Evolutionary conservation across 306 rosid genomes (phyloP).

Genomic region (Abrus pulchellus): DNA sequence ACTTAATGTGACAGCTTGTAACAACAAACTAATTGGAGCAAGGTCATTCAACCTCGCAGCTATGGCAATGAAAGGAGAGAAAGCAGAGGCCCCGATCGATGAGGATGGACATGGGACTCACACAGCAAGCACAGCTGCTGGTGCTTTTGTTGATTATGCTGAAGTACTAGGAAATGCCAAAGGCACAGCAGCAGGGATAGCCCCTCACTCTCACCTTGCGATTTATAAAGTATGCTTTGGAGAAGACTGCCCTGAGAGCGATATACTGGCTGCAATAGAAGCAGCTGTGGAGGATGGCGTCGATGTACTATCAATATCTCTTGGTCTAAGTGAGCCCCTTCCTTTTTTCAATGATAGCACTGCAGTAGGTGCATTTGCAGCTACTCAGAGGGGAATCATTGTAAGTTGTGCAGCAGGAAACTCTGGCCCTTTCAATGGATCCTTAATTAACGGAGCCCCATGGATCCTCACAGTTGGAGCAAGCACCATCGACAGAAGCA

Average conservation of each 20-base stretch:
- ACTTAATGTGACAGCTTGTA: conserved; percentile 59
- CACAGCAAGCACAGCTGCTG: conserved; percentile 62
- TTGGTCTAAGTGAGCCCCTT: conserved; percentile 48
- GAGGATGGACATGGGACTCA: conserved; percentile 65
- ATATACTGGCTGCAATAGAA: conserved; percentile 56
- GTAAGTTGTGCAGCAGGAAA: conserved; percentile 82
- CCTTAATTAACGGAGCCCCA: conserved; percentile 73
- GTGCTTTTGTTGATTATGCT: conserved; percentile 58
- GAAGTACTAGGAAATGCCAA: conserved; percentile 70
- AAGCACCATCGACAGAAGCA: conserved; percentile 69
- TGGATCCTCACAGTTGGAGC: conserved; percentile 82
- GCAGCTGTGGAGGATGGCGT: conserved; percentile 72
- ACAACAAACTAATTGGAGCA: conserved; percentile 83
- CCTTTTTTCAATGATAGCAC: conserved; percentile 65
- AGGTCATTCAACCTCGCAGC: conserved; percentile 55
- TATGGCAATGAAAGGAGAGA: conserved; percentile 20
- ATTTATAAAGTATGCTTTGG: conserved; percentile 61
- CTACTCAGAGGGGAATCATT: conserved; percentile 73
- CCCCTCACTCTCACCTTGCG: conserved; percentile 78
- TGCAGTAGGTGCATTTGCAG: conserved; percentile 76
- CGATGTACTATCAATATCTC: conserved; percentile 75
- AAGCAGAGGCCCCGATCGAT: conserved; percentile 48
- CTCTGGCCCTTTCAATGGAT: conserved; percentile 56
- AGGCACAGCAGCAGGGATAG: conserved; percentile 83
- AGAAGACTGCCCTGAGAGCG: conserved; percentile 54